phyloP scores from a whole-genome alignment of 306 rosid species.

The Sindora glabra region DNA sequence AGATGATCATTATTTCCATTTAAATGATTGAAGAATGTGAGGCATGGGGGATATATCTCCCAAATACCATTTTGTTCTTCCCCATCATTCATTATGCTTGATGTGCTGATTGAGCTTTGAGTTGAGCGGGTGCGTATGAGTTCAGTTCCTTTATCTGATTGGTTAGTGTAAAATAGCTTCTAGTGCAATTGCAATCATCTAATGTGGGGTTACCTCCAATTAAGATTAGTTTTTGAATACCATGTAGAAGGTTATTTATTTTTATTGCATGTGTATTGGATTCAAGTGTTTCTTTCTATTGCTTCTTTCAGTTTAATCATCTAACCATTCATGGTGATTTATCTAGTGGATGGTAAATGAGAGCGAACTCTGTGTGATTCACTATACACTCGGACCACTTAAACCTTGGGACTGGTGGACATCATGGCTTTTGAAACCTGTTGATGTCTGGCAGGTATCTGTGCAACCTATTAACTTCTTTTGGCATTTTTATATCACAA shows the following conservation, averaged over 20 bases:
- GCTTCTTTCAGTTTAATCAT: background rate
- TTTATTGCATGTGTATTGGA: background rate
- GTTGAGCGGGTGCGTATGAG: background rate
- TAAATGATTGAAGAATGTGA: conserved; percentile 1
- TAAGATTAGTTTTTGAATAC: background rate
- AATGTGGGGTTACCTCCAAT: background rate
- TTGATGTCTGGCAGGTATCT: conserved; percentile 98
- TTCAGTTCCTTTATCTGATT: background rate
- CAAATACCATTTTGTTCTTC: background rate
- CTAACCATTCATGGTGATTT: conserved; percentile 12
- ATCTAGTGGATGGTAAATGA: conserved; percentile 98
- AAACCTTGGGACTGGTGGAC: conserved; percentile 99
- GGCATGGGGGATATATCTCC: background rate
- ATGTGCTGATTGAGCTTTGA: conserved; percentile 4
- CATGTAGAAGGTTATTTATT: too few relatives aligned
- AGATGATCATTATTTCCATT: conserved; percentile 3
- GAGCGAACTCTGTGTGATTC: conserved; percentile 81
- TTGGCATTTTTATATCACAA: background rate
- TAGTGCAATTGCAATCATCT: background rate
- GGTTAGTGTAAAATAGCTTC: too few relatives aligned
- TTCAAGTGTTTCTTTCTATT: background rate
- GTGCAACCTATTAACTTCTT: conserved; percentile 6
- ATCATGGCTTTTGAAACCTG: conserved; percentile 98
- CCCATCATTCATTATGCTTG: background rate
- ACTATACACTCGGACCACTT: conserved; percentile 96